Percentiles rank a stretch among this genome's conserved stretches.
Evolutionary conservation across 208 protist species (phyloP).

Genomic region (Trichomonas tenax): DNA sequence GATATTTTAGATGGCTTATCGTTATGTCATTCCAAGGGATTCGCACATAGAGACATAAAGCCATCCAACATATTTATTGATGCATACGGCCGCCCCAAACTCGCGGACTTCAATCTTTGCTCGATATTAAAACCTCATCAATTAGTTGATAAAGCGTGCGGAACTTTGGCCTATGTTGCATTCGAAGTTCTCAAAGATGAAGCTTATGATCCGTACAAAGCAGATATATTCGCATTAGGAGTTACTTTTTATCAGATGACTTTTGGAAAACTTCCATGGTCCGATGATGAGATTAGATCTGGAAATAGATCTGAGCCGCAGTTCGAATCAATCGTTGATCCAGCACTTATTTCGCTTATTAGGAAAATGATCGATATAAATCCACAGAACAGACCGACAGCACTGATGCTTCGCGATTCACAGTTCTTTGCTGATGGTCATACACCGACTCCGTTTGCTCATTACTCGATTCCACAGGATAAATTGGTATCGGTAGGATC

Average conservation of each 20-base stretch:
- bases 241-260: constrained; percentile 13
- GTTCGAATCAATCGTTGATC: not conserved
- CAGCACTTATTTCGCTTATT: not conserved
- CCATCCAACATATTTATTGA: not conserved
- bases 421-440: not conserved
- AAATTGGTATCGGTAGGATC: not conserved
- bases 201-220: not conserved
- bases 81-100: not conserved
- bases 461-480: not conserved
- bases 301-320: not conserved
- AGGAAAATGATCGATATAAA: not conserved
- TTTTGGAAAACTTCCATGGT: not conserved
- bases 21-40: not conserved
- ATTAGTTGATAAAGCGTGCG: not conserved
- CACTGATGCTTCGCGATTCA: not conserved
- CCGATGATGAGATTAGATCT: not conserved
- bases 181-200: not conserved
- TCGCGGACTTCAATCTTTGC: not conserved
- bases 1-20: not conserved
- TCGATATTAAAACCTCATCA: not conserved
- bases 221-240: not conserved
- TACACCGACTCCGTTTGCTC: not conserved
- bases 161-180: not conserved
- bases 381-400: not conserved
- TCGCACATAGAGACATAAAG: not conserved